Conservation (phyloP, 441 rosid species). For the Rhodomyrtus psidioides region DNA sequence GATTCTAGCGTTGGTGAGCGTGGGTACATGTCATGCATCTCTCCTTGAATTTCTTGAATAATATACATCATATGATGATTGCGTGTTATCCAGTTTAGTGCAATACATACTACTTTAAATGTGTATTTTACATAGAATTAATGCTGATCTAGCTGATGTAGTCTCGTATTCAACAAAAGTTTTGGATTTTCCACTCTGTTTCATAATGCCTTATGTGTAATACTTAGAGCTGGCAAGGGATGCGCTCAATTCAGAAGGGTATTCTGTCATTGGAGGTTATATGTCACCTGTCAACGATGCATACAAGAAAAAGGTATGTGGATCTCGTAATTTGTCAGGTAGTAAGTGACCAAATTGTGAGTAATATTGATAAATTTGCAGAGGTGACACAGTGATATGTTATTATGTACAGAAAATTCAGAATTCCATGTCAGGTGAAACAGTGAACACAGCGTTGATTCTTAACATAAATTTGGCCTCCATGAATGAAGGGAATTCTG, state of each 20-base stretch:
- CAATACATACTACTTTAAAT: not conserved
- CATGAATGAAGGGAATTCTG: not conserved
- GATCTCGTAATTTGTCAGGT: not conserved
- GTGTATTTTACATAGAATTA: not conserved
- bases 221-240: slow-evolving; percentile 78
- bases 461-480: not conserved
- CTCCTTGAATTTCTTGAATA: not conserved
- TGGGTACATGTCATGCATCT: not conserved
- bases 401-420: not conserved
- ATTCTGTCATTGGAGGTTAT: slow-evolving; percentile 76
- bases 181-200: not conserved
- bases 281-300: slow-evolving; percentile 92
- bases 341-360: not conserved
- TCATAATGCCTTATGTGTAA: slow-evolving; percentile 2
- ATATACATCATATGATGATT: not conserved
- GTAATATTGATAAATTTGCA: not conserved
- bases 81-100: not conserved
- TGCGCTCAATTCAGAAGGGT: slow-evolving; percentile 53
- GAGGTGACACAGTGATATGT: not conserved
- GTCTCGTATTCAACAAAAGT: not conserved
- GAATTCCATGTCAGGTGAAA: not conserved
- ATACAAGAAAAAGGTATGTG: slow-evolving; percentile 61
- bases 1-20: not conserved
- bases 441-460: not conserved
- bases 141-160: not conserved